Evolutionary conservation across 139 green algal genomes (phyloP).

Genomic region (Penium margaritaceum): DNA sequence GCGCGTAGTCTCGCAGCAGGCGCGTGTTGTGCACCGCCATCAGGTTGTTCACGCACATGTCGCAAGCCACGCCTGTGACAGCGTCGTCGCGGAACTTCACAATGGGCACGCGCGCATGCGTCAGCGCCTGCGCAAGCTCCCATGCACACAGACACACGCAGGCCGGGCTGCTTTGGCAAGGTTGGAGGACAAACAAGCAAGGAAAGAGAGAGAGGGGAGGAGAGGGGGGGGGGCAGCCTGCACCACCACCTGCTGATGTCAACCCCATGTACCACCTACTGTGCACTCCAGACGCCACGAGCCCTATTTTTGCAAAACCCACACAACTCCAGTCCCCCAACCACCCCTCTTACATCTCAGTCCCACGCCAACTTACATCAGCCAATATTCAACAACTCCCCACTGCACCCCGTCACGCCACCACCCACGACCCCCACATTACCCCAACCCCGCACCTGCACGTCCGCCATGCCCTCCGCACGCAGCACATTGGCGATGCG

Average conservation of each 20-base stretch:
- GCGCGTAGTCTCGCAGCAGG: conserved; percentile 70
- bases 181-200: too few relatives aligned
- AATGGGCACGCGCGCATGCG: conserved; percentile 71
- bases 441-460: conserved; percentile 33
- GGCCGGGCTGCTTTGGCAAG: too few relatives aligned
- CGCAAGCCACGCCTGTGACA: conserved; percentile 37
- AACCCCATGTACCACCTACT: too few relatives aligned
- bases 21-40: conserved; percentile 64
- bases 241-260: too few relatives aligned
- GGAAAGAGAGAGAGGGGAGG: too few relatives aligned
- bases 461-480: conserved; percentile 38
- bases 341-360: not conserved
- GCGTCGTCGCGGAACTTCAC: conserved; percentile 66
- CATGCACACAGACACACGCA: too few relatives aligned
- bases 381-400: not conserved
- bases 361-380: not conserved
- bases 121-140: conserved; percentile 42
- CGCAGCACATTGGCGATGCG: conserved; percentile 34
- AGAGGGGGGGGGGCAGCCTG: too few relatives aligned
- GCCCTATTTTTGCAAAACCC: too few relatives aligned
- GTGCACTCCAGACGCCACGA: too few relatives aligned
- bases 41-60: conserved; percentile 74
- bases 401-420: conserved; percentile 1
- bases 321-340: conserved; percentile 5
- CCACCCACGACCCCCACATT: too few relatives aligned